These are phyloP conservation scores for Fusarium chaquense DNA, from an alignment of 2,329 filamentous ascomycete genomes.

Conservation along the genomic window DNA sequence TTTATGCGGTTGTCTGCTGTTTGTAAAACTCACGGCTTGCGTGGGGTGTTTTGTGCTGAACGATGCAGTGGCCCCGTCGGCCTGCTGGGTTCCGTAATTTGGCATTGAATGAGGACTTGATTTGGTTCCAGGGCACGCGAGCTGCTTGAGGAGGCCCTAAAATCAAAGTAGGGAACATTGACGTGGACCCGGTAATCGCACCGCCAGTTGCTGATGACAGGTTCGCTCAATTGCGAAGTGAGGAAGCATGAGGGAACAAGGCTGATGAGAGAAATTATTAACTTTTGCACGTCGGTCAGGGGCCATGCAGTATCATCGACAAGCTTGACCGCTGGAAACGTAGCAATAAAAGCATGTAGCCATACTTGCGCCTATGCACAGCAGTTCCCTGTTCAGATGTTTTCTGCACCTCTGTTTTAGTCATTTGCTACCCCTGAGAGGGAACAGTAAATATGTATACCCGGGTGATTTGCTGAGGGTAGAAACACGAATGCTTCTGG, in stretches of 20 bases:
- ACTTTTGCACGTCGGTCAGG: constrained; percentile 22
- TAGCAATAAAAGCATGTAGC: not conserved
- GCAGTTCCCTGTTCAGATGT: not conserved
- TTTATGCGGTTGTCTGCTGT: constrained; percentile 14
- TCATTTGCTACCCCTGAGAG: constrained; percentile 3
- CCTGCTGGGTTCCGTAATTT: constrained; percentile 33
- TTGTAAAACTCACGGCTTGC: constrained; percentile 25
- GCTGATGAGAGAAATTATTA: constrained; percentile 35
- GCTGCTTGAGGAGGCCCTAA: constrained; percentile 14
- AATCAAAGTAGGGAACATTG: constrained; percentile 9
- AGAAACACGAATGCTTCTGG: constrained; percentile 28
- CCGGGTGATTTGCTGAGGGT: constrained; percentile 28
- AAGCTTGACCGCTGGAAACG: constrained; percentile 1
- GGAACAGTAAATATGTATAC: not conserved
- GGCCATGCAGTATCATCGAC: not conserved
- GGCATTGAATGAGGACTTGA: constrained; percentile 24
- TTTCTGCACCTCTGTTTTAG: not conserved
- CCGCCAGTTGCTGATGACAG: constrained; percentile 19
- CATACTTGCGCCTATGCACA: not conserved
- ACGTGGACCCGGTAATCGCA: constrained; percentile 19
- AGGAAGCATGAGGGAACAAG: constrained; percentile 36
- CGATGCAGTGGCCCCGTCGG: constrained; percentile 22
- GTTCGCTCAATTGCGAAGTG: constrained; percentile 9
- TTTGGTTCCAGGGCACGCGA: constrained; percentile 40
- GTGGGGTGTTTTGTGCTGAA: constrained; percentile 28